Evolutionary conservation across 331 rosid genomes (phyloP), one percentile per base, ranked within the genome.

Genomic region (Telfairia occidentalis): DNA sequence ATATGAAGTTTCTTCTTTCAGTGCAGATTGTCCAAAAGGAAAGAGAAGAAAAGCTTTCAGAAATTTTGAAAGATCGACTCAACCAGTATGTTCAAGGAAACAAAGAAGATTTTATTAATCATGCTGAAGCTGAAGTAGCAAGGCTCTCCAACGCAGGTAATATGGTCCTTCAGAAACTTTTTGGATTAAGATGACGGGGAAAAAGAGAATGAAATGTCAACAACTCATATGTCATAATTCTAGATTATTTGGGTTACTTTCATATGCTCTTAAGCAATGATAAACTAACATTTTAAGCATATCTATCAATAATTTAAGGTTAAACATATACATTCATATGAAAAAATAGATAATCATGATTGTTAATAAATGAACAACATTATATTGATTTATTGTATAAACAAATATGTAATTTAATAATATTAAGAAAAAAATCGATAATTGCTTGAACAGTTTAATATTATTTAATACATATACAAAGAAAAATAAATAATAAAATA

Each of bases 121-220:
- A 83, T 37, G 98, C 98, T 60, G 87, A 82, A 79, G 92, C 90
- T 84, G 98, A 94, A 91, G 96, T 90, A 24, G 83, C 84, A 10
- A 86, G 91, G 82, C 92, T 94, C 76, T 91, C 97, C 70, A 88
- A 86, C 78, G 98, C 98, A 74, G 98, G 98, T 94, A 88, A 55
- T 53, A 70, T 9, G 15, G 26, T 73, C 64, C 30, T 23, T 34
- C 21, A 55, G 35, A 37, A n/a, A 15, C 2, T 69, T 59, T 73
- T 23, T 38, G 6, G 35, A 61, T 49, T 46, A 21, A 69, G 70
- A 35, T 58, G 28, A 38, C 34, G 48, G 50, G 45, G 21, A 28
- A 37, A 7, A 26, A 12, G 49, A 0, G 48, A 46, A 49, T 4
- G 57, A 46, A 55, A 69, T 72, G 78, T 82, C 65, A 45, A 30